phyloP scores from a whole-genome alignment of 2,329 filamentous ascomycete genomes.

The Fusarium pseudonygamai region DNA sequence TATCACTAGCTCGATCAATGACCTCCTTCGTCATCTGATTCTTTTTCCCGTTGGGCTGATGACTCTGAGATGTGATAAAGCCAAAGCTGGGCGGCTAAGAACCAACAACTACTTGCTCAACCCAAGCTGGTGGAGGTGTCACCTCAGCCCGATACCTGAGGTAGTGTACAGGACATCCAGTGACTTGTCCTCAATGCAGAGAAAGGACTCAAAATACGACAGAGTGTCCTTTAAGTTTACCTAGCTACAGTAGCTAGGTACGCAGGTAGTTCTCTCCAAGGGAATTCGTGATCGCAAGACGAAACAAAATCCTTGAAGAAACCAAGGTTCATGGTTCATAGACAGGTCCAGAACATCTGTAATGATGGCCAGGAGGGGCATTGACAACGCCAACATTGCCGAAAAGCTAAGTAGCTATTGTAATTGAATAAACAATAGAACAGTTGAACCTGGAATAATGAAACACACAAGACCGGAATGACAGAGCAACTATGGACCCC shows the following conservation, averaged over 20 bases:
- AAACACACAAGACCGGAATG: constrained; percentile 6
- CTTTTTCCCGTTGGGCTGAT: constrained; percentile 31
- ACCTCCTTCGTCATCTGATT: constrained; percentile 35
- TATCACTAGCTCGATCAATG: neutral
- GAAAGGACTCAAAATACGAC: neutral
- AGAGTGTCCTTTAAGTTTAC: neutral
- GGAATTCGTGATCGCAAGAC: constrained; percentile 17
- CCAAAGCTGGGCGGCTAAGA: constrained; percentile 39
- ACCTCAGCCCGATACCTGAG: neutral
- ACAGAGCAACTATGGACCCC: neutral
- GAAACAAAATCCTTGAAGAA: constrained; percentile 19
- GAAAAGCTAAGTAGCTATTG: neutral
- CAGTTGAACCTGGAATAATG: constrained; percentile 5
- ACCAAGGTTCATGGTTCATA: constrained; percentile 9
- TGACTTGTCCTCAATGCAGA: neutral
- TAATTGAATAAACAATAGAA: constrained; percentile 1
- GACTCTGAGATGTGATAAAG: constrained; percentile 38
- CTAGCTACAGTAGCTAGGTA: neutral
- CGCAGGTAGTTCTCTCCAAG: neutral
- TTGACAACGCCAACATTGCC: neutral
- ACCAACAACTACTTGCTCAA: constrained; percentile 29
- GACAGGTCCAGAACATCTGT: constrained; percentile 10
- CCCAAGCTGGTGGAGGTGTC: constrained; percentile 26
- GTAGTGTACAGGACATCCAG: neutral
- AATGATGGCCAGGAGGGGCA: constrained; percentile 35